Conservation (phyloP, 2,329 filamentous ascomycete genomes). For the Aureobasidium sp. region DNA sequence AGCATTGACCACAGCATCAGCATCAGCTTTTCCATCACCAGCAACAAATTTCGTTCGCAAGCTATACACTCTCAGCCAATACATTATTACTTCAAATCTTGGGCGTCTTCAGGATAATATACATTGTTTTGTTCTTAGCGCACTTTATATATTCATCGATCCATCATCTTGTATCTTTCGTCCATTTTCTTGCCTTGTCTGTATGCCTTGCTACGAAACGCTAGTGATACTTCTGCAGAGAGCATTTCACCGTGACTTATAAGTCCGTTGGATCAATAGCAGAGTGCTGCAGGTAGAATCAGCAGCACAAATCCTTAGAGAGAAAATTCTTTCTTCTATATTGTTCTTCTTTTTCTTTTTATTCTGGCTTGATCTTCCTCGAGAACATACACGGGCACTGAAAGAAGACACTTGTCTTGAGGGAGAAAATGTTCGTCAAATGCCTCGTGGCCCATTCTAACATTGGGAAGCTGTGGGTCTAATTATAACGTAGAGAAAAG, state of each 20-base stretch:
- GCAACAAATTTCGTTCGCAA: not conserved
- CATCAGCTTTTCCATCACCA: not conserved
- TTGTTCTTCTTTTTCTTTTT: no score
- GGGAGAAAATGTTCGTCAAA: not conserved
- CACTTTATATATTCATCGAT: not conserved
- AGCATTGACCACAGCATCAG: not conserved
- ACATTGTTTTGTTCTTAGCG: not conserved
- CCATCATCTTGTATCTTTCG: not conserved
- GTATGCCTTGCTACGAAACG: not conserved
- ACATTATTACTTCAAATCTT: not conserved
- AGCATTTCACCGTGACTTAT: no score
- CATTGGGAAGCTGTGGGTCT: not conserved
- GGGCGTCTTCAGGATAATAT: not conserved
- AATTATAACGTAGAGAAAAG: not conserved
- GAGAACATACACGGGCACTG: no score
- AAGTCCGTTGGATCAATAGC: no score
- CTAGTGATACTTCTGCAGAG: no score
- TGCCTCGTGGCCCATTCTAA: not conserved
- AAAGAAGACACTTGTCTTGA: no score
- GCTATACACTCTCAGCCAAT: not conserved
- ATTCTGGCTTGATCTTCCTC: no score
- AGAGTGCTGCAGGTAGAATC: no score
- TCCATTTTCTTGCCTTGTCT: not conserved
- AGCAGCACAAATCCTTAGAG: no score
- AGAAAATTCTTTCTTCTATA: no score